Evolutionary conservation across 1,139 yeast genomes (phyloP), one percentile per base, ranked within the genome.

Genomic region (Tardiomyces blankii): DNA sequence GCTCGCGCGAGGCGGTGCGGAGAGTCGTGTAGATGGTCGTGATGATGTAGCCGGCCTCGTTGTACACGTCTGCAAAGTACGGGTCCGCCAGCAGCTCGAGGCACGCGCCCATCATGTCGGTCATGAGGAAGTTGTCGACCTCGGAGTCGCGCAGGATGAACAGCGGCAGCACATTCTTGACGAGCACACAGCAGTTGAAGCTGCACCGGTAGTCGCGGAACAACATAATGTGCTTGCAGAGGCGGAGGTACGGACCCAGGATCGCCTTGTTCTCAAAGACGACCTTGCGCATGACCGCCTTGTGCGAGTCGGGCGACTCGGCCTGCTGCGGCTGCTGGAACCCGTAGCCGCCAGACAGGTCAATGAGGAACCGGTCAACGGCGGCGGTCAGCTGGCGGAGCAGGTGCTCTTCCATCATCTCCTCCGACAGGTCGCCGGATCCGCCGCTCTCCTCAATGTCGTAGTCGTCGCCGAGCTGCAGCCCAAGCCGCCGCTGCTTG

Each of bases 401-500:
- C 72, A 91, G 74, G 62, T 91, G 96, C 61, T 91, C 98, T 55
- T 91, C 97, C 85, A 91, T 83, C 94, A 91, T 91, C 61, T 91
- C 98, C 59, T 89, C 96, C n/a, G 93, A 82, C 56, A 93, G 72
- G 48, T 82, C 93, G 55, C 86, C 94, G 51, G 81, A 85, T 52
- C 77, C 84, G 50, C 75, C 75, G 2, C 50, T 49, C 21, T 57
- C 60, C 9, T 57, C 61, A 1, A 82, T 82, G 54, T 41, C 48
- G 23, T 60, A 63, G 8, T 56, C 60, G 1, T 84, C 84, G 55
- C 74, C 80, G 45, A 81, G 67, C 57, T 79, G 83, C 46, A 82
- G 67, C n/a, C 95, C 95, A 49, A 74, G 73, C 54, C 72, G 70
- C 60, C 80, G 77, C 11, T 81, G 84, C 51, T 75, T 73, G 25